These are phyloP conservation scores for Fusarium hainanense DNA, from an alignment of 2,329 filamentous ascomycete species.

Conservation along the genomic window DNA sequence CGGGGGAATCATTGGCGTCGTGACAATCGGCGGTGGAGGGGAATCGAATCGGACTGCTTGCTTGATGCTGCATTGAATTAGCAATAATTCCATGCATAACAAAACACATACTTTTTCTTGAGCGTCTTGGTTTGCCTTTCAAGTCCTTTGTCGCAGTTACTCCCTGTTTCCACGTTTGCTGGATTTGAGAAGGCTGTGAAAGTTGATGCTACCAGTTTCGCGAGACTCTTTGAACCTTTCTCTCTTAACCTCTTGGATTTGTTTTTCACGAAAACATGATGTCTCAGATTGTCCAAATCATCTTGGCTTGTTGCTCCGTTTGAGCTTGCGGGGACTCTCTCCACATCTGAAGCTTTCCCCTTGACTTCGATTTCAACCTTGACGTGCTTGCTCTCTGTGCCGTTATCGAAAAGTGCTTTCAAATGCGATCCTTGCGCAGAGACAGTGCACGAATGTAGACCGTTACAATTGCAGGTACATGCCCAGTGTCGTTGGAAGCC, in stretches of 20 bases:
- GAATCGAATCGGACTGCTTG: not conserved
- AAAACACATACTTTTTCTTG: not conserved
- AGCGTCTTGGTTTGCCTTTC: rapidly evolving
- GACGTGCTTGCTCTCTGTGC: not conserved
- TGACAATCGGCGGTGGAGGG: not conserved
- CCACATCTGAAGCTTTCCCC: rapidly evolving
- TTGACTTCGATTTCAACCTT: not conserved
- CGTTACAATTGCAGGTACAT: not conserved
- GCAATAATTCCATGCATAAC: not conserved
- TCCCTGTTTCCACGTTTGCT: rapidly evolving
- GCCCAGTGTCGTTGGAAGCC: not conserved
- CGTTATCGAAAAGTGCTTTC: not conserved
- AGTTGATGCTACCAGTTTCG: not conserved
- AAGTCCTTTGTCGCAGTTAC: not conserved
- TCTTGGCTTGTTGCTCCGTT: rapidly evolving
- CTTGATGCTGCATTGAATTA: not conserved
- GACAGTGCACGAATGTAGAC: not conserved
- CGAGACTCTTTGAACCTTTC: not conserved
- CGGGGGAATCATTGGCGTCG: rapidly evolving
- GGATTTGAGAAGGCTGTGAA: not conserved
- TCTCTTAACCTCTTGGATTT: not conserved
- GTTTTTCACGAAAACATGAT: rapidly evolving
- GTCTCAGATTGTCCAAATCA: not conserved
- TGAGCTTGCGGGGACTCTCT: rapidly evolving
- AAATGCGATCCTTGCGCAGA: not conserved